Conservation (phyloP, 1,284 basidiomycete species). For the Farysia itapuensis region DNA sequence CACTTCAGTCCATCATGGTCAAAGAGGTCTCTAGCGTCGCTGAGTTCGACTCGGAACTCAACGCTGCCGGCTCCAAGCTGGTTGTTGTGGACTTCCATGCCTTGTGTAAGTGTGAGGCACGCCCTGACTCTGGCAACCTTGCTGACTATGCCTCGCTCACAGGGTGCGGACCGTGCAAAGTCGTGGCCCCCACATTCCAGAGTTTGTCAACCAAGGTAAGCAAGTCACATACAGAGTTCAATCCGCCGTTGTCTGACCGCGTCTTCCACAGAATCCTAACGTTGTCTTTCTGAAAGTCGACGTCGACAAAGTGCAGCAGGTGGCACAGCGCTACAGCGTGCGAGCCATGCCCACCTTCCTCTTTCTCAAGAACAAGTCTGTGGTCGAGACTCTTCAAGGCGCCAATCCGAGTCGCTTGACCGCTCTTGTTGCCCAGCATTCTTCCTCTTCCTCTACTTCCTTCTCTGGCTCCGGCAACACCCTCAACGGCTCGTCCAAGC, state of each 20-base stretch:
- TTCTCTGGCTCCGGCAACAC: constrained; percentile 42
- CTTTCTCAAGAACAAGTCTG: constrained; percentile 61
- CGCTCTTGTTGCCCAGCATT: constrained; percentile 46
- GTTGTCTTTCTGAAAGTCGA: constrained; percentile 61
- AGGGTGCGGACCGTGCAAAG: constrained; percentile 44
- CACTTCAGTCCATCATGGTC: constrained; percentile 28
- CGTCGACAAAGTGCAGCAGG: constrained; percentile 60
- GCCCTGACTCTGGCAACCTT: not conserved
- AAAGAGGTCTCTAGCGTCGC: constrained; percentile 26
- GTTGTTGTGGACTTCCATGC: constrained; percentile 44
- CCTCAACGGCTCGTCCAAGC: constrained; percentile 24
- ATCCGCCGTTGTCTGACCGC: too few relatives aligned
- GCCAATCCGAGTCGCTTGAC: constrained; percentile 44
- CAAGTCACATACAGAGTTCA: too few relatives aligned
- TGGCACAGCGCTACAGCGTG: constrained; percentile 61
- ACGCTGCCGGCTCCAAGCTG: constrained; percentile 25
- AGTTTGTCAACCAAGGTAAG: constrained; percentile 20
- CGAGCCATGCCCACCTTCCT: constrained; percentile 64
- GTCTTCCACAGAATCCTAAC: constrained; percentile 11
- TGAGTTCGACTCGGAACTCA: constrained; percentile 35
- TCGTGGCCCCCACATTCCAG: constrained; percentile 28
- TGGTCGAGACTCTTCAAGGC: constrained; percentile 55
- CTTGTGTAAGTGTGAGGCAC: constrained; percentile 15
- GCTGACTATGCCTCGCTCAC: not conserved
- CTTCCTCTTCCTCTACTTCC: constrained; percentile 25